These are phyloP conservation scores for Tolypocladium tropicale DNA, from an alignment of 2,329 filamentous ascomycete species.

Conservation along the genomic window DNA sequence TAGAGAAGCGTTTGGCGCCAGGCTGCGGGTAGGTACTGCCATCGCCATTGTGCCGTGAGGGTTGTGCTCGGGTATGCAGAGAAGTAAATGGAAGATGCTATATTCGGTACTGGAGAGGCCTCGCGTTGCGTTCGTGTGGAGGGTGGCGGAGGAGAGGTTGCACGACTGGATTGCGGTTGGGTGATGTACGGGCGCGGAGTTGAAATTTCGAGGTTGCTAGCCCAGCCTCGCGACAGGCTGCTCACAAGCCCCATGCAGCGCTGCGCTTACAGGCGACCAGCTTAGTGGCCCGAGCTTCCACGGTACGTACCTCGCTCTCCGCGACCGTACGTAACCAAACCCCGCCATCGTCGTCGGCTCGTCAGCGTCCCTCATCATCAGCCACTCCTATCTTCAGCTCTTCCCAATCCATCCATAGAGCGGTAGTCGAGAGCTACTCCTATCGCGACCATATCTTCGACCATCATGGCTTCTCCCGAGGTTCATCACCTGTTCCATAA, in stretches of 20 bases:
- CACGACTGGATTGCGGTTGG: background rate
- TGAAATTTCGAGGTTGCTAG: background rate
- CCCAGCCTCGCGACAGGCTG: background rate
- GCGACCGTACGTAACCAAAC: background rate
- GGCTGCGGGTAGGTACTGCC: constrained; percentile 27
- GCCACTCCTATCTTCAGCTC: background rate
- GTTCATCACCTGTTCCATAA: constrained; percentile 95
- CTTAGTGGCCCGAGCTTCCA: background rate
- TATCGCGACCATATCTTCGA: constrained; percentile 24
- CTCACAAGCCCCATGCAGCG: background rate
- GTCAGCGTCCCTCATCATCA: background rate
- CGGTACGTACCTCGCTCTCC: background rate
- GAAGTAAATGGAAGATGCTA: background rate
- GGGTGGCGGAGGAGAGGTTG: background rate
- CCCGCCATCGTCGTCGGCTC: background rate
- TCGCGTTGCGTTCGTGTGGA: background rate
- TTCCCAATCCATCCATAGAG: background rate
- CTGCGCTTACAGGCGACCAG: background rate
- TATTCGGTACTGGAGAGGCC: too few relatives aligned
- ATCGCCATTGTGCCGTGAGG: constrained; percentile 19
- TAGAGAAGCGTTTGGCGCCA: constrained; percentile 30
- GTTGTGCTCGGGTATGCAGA: background rate
- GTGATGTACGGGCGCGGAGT: background rate
- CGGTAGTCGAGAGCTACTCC: constrained; percentile 92
- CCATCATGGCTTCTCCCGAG: constrained; percentile 72